phyloP scores from a whole-genome alignment of 1,139 yeast species.

The Debaryomyces coudertii region DNA sequence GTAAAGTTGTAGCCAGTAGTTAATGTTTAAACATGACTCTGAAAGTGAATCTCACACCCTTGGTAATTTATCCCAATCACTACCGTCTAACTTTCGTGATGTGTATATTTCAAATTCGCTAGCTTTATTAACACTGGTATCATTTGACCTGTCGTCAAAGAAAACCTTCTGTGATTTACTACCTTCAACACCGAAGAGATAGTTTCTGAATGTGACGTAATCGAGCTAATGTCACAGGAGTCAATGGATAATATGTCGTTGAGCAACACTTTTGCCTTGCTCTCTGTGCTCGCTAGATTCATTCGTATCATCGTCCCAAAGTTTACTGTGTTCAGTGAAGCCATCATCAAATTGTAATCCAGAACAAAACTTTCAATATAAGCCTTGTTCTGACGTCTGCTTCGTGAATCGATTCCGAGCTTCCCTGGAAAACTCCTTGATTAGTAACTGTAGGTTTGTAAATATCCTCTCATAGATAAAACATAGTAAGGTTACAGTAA shows the following conservation, averaged over 20 bases:
- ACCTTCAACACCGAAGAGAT: conserved; percentile 34
- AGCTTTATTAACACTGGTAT: conserved; percentile 23
- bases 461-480: conserved; percentile 40
- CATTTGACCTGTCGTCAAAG: conserved; percentile 26
- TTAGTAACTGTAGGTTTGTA: conserved; percentile 35
- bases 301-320: conserved; percentile 30
- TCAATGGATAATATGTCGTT: conserved; percentile 35
- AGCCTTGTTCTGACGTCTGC: conserved; percentile 33
- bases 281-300: conserved; percentile 32
- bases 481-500: conserved; percentile 34
- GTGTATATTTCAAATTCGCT: not conserved
- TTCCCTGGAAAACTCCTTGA: conserved; percentile 41
- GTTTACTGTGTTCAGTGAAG: conserved; percentile 31
- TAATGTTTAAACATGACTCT: not conserved
- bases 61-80: conserved; percentile 4
- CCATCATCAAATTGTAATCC: conserved; percentile 30
- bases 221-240: conserved; percentile 29
- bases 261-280: conserved; percentile 32
- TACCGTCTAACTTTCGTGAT: conserved; percentile 1
- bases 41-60: not conserved
- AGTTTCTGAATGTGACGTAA: conserved; percentile 41
- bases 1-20: not conserved
- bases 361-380: conserved; percentile 29
- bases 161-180: conserved; percentile 29
- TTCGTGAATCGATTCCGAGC: conserved; percentile 41